Evolutionary conservation across 2,329 filamentous ascomycete genomes (phyloP).

Genomic region (Apiospora malaysiana): DNA sequence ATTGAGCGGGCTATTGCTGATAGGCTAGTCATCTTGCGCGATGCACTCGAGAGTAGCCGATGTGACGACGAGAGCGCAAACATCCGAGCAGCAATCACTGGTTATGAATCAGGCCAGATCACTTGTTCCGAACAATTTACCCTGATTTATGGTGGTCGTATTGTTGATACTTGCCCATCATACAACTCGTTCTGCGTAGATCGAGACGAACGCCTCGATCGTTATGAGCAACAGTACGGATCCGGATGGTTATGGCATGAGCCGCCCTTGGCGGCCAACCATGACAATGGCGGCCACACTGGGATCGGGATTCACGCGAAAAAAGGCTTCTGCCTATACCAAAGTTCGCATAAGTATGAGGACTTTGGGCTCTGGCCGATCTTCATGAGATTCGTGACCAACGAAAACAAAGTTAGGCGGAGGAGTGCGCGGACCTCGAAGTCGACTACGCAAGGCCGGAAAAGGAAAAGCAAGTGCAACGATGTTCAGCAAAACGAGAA

Average conservation of each 20-base stretch:
- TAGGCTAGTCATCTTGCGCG: constrained; percentile 41
- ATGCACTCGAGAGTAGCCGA: constrained; percentile 38
- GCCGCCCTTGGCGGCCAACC: constrained; percentile 43
- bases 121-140: constrained; percentile 47
- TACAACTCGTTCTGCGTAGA: constrained; percentile 47
- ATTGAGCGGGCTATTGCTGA: constrained; percentile 37
- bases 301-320: constrained; percentile 32
- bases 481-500: constrained; percentile 25
- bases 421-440: neutral
- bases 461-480: neutral
- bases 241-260: constrained; percentile 54
- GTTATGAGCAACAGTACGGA: constrained; percentile 44
- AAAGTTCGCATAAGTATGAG: constrained; percentile 26
- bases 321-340: constrained; percentile 39
- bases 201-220: constrained; percentile 46
- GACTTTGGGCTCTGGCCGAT: constrained; percentile 34
- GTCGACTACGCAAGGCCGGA: neutral
- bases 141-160: constrained; percentile 48
- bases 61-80: constrained; percentile 47
- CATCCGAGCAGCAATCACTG: constrained; percentile 48
- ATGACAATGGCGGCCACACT: constrained; percentile 13
- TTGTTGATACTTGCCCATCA: constrained; percentile 47
- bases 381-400: constrained; percentile 27
- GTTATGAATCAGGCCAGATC: constrained; percentile 48
- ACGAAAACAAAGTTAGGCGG: constrained; percentile 25